Conservation (phyloP, 805 yeast species). For the Myxozyma mucilagina region DNA sequence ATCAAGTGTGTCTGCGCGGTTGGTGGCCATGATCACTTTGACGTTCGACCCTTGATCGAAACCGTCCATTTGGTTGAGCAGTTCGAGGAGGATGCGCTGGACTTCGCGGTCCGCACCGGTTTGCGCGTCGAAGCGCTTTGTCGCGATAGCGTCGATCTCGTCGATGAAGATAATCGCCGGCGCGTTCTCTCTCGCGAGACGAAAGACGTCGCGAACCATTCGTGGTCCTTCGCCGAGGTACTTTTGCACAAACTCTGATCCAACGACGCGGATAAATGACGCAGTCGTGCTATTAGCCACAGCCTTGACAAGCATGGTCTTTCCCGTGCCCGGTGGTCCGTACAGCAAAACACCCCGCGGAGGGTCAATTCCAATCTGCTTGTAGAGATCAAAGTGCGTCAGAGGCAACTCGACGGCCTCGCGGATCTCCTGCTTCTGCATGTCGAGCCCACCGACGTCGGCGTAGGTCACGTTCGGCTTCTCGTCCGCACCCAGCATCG, state of each 20-base stretch:
- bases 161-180: slow-evolving; percentile 97
- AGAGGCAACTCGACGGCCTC: slow-evolving; percentile 98
- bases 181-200: slow-evolving; percentile 95
- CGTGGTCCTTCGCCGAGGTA: slow-evolving; percentile 99
- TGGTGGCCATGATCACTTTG: slow-evolving; percentile 96
- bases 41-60: slow-evolving; percentile 94
- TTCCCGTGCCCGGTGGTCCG: slow-evolving; percentile 99
- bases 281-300: slow-evolving; percentile 97
- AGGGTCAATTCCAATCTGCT: slow-evolving; percentile 96
- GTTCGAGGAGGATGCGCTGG: slow-evolving; percentile 93
- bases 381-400: slow-evolving; percentile 91
- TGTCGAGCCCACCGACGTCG: slow-evolving; percentile 97
- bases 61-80: slow-evolving; percentile 98
- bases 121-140: slow-evolving; percentile 98
- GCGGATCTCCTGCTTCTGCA: slow-evolving; percentile 98
- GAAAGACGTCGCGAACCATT: slow-evolving; percentile 98
- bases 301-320: slow-evolving; percentile 98
- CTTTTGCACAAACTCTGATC: slow-evolving; percentile 97
- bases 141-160: slow-evolving; percentile 98
- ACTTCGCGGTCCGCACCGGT: slow-evolving; percentile 99
- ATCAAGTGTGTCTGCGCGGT: slow-evolving; percentile 98
- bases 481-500: slow-evolving; percentile 92
- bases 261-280: slow-evolving; percentile 92
- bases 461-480: slow-evolving; percentile 95
- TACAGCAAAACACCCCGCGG: slow-evolving; percentile 96